Base-by-base conservation (phyloP, 257 asterid species). In the Schizonepeta tenuifolia region DNA sequence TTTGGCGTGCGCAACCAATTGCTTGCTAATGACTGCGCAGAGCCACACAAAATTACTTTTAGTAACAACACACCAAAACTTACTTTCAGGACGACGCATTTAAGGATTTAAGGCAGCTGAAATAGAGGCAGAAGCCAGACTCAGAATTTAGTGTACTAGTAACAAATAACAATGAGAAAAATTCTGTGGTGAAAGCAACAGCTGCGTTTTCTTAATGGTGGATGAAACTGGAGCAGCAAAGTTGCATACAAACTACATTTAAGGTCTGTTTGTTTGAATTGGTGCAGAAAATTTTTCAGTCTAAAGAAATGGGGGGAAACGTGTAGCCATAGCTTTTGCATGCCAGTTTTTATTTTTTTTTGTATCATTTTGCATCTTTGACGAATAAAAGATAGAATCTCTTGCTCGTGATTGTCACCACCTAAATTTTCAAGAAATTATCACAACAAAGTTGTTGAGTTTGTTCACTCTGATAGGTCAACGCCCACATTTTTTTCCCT, bases 381-480 rank as follows among this genome's bases (percentile, higher is more conserved):
- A 54, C 15, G 35, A 41, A 12, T 41, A 33, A 31, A 15, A 35
- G 70, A 12, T 44, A 14, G 12, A 62, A 41, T 60, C 67, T 9
- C 47, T 60, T 46, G 55, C 60, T 43, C 47, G 40, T 10, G 69
- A 40, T 38, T 24, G 3, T 35, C 70, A 56, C 14, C 59, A 62
- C 31, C 51, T 41, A 38, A 62, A 62, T 17, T 66, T 20, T 61
- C 38, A 17, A 43, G 58, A 55, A 53, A 28, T 12, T 61, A 28
- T 18, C 50, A 26, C 18, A 1, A 31, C 17, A 67, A 28, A 71
- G 46, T 69, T 72, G 66, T 70, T 65, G 62, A 44, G 49, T 50
- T 70, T 64, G 50, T 58, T 59, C 35, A 33, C 33, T 75, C 12
- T 12, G 50, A 40, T 73, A 31, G 73, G 78, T 75, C 75, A 72